Percentiles rank a stretch among this genome's conserved stretches.
Evolutionary conservation across 345 rosid genomes (phyloP).

Genomic region (Salix exigua): DNA sequence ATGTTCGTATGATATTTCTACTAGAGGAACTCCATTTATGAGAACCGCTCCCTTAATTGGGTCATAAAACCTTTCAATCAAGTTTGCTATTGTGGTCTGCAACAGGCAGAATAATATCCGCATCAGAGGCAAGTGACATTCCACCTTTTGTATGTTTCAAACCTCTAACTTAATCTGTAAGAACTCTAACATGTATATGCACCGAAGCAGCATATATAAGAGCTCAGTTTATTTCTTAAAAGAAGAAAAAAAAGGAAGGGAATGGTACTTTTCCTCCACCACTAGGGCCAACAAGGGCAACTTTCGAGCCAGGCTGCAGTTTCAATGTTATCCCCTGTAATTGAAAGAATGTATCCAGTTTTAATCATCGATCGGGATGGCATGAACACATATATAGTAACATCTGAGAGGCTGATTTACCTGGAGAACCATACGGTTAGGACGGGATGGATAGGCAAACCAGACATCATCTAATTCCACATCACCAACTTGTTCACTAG

Average conservation of each 20-base stretch:
- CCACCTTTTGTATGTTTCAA: neutral
- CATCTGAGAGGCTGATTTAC: conserved; percentile 27
- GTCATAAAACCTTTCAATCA: conserved; percentile 89
- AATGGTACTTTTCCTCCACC: conserved; percentile 90
- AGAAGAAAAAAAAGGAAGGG: neutral
- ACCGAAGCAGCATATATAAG: neutral
- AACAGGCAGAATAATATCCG: conserved; percentile 2
- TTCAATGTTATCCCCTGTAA: conserved; percentile 82
- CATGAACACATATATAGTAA: neutral
- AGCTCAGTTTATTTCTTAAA: neutral
- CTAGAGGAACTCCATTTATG: conserved; percentile 74
- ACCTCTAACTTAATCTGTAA: neutral
- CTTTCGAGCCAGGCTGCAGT: conserved; percentile 77
- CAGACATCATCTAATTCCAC: conserved; percentile 84
- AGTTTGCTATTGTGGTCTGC: conserved; percentile 93
- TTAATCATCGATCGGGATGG: neutral
- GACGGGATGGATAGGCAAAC: conserved; percentile 98
- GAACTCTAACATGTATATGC: neutral
- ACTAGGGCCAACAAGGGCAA: conserved; percentile 95
- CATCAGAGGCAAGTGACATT: neutral
- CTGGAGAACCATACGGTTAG: conserved; percentile 85
- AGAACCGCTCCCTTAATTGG: conserved; percentile 74
- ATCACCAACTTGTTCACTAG: conserved; percentile 77
- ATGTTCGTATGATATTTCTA: conserved; percentile 72
- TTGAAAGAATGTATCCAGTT: neutral